Evolutionary conservation across 306 rosid genomes (phyloP), one percentile per base, ranked within the genome.

Genomic region (Acacia acuminata): DNA sequence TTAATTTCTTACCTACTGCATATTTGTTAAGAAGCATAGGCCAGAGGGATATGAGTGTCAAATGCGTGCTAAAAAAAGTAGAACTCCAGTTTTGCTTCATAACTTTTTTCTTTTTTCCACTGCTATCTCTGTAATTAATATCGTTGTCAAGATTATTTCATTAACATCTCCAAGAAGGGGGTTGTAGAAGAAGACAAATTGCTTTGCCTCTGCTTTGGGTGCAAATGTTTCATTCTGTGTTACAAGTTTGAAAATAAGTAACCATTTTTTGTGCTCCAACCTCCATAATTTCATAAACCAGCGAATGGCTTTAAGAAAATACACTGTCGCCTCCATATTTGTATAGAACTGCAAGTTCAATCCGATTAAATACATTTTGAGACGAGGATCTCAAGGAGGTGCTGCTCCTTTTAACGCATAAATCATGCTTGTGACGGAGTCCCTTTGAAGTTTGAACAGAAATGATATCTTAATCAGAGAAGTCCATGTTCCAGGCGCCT

Each of bases 311-410:
- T 61, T 12, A 24, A 4, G 67, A 11, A 25, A 24, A 61, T 24
- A 12, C 36, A 61, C 2, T 4, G 38, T 10, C 36, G 0, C 36
- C 17, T 25, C 19, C 67, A 25, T 22, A 24, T 61, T 25, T 61
- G 8, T 61, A 12, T 25, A 11, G 67, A 10, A 11, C 15, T 11
- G 36, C 67, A 25, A 61, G 36, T 61, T 22, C 15, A n/a, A 24
- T 60, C 32, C 4, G 34, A 3, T 24, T 24, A 24, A 60, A 24
- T 60, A 3, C 2, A 24, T 22, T 22, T 24, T 34, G 47, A 88
- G 44, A 84, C 90, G 16, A 77, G 51, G 75, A 89, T 82, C 97
- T 93, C 92, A 10, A 60, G 16, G 0, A 2, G 61, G 61, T 20
- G 24, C 8, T 53, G 61, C 61, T 53, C 24, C 61, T 53, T 14